Percentiles rank a stretch among this genome's conserved stretches.
Evolutionary conservation across 306 rosid species (phyloP).

Genomic region (Styphnolobium japonicum): DNA sequence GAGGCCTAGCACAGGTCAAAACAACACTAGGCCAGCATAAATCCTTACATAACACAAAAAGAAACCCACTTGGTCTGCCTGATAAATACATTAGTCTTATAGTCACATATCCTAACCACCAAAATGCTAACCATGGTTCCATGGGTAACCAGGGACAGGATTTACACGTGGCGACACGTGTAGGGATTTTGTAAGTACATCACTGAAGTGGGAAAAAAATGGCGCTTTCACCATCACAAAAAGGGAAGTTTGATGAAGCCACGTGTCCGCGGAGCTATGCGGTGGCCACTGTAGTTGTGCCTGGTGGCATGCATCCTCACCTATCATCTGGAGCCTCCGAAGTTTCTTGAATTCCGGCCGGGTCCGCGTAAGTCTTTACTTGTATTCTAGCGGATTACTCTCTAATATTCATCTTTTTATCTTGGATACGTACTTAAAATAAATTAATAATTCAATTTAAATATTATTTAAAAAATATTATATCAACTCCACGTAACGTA

Average conservation of each 20-base stretch:
- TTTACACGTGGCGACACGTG: conserved; percentile 58
- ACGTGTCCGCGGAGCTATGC: conserved; percentile 37
- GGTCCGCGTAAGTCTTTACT: background rate
- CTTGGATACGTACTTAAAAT: too few relatives aligned
- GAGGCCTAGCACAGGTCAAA: background rate
- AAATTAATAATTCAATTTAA: too few relatives aligned
- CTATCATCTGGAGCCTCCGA: conserved; percentile 16
- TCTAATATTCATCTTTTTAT: too few relatives aligned
- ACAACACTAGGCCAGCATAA: background rate
- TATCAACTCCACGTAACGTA: too few relatives aligned
- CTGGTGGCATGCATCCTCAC: conserved; percentile 27
- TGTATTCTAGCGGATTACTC: too few relatives aligned
- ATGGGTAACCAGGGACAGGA: conserved; percentile 12
- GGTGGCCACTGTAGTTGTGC: conserved; percentile 39
- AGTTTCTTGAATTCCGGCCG: conserved; percentile 36
- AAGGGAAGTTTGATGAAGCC: conserved; percentile 24
- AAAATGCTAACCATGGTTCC: conserved; percentile 29
- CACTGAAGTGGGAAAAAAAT: background rate
- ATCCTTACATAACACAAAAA: background rate
- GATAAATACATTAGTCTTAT: background rate
- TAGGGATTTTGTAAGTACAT: background rate
- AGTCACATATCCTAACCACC: conserved; percentile 17
- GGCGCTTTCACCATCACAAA: conserved; percentile 28
- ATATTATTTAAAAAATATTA: too few relatives aligned
- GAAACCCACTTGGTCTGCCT: background rate